phyloP scores from a whole-genome alignment of 2,329 filamentous ascomycete genomes.

The Sphaerulina populicola region DNA sequence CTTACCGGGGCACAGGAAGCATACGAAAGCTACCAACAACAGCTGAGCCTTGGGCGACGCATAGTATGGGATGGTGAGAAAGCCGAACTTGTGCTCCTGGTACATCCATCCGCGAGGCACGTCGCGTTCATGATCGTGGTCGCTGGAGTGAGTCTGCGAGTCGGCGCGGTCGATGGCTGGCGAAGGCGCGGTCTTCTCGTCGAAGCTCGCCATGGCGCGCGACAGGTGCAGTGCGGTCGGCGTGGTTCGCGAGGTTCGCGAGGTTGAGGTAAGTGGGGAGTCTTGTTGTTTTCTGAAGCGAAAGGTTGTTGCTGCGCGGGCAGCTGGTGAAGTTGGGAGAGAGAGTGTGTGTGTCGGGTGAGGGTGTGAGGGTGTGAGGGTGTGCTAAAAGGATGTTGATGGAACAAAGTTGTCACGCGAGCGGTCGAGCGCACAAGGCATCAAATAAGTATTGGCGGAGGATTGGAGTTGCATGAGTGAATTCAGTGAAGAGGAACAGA shows the following conservation, averaged over 20 bases:
- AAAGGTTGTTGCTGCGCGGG: not conserved
- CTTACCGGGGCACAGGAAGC: constrained; percentile 46
- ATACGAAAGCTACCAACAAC: constrained; percentile 44
- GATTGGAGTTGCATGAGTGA: not conserved
- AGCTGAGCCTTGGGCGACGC: constrained; percentile 44
- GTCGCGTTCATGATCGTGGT: constrained; percentile 9
- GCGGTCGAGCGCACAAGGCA: not conserved
- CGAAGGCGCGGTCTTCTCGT: constrained; percentile 16
- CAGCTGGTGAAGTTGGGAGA: not conserved
- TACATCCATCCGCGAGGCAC: constrained; percentile 42
- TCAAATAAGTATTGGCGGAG: not conserved
- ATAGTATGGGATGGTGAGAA: constrained; percentile 41
- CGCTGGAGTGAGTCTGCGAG: constrained; percentile 12
- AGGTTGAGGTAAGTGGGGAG: not conserved
- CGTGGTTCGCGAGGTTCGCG: not conserved
- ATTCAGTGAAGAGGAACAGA: not conserved
- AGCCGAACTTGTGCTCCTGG: constrained; percentile 36
- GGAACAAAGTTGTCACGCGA: not conserved
- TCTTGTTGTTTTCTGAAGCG: not conserved
- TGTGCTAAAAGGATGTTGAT: constrained; percentile 1
- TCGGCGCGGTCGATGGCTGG: constrained; percentile 9
- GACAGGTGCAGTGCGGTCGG: not conserved
- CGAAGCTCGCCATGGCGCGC: constrained; percentile 12
- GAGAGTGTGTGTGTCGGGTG: no score
- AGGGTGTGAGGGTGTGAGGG: no score